Percentiles rank a stretch among this genome's conserved stretches.
Conservation (phyloP, 176 grass and related monocot species). For the Pontederia crassipes region DNA sequence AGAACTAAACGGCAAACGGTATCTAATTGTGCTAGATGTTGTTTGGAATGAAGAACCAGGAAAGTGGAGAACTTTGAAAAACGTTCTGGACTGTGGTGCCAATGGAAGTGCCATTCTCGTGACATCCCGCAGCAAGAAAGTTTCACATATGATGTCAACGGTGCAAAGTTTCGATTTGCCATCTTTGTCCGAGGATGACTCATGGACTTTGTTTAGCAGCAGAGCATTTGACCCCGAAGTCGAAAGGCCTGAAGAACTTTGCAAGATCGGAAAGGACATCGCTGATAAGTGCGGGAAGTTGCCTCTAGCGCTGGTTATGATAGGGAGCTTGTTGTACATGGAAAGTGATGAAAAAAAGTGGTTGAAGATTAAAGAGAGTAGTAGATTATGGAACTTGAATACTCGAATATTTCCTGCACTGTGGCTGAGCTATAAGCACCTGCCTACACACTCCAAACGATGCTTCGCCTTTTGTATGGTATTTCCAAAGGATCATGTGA, state of each 20-base stretch:
- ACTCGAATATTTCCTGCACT: neutral
- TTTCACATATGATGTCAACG: slow-evolving; percentile 18
- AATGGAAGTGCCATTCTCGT: too few relatives aligned
- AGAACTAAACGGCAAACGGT: too few relatives aligned
- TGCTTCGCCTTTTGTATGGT: slow-evolving; percentile 24
- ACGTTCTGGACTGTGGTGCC: too few relatives aligned
- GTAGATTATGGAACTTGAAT: neutral
- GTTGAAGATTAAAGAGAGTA: neutral
- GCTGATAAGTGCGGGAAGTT: slow-evolving; percentile 17
- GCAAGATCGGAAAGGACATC: slow-evolving; percentile 8
- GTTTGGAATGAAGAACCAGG: too few relatives aligned
- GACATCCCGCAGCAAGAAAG: neutral
- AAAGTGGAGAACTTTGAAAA: too few relatives aligned
- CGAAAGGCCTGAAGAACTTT: neutral
- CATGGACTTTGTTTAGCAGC: neutral
- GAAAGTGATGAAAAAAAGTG: slow-evolving; percentile 3
- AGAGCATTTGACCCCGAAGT: neutral
- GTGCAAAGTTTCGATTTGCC: neutral
- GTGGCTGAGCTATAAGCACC: slow-evolving; percentile 26
- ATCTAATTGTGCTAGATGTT: too few relatives aligned
- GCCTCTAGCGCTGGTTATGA: slow-evolving; percentile 9
- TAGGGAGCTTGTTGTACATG: slow-evolving; percentile 4
- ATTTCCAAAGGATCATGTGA: slow-evolving; percentile 19
- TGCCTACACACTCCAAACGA: slow-evolving; percentile 14
- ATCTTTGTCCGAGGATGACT: neutral